phyloP scores from a whole-genome alignment of 768 basidiomycete species.

The Hypholoma fasciculare region DNA sequence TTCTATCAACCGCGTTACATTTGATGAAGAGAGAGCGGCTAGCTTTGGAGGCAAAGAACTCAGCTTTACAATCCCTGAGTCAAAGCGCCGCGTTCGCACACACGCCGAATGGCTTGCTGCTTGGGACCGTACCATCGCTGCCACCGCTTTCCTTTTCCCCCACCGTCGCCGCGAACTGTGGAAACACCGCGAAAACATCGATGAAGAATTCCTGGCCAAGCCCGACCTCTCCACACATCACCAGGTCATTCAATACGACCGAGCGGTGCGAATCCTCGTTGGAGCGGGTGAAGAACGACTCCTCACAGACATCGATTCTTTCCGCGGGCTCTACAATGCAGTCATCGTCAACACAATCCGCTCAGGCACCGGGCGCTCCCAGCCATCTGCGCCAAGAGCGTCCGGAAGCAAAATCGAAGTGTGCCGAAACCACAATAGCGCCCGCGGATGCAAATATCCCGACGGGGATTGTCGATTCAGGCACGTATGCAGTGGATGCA shows the following conservation, averaged over 20 bases:
- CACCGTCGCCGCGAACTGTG: neutral
- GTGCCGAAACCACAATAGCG: neutral
- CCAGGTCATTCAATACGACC: neutral
- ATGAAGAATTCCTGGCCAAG: neutral
- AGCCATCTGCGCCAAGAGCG: neutral
- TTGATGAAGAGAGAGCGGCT: neutral
- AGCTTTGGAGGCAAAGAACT: neutral
- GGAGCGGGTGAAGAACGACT: neutral
- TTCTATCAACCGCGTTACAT: neutral
- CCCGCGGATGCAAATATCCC: neutral
- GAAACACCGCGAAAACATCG: neutral
- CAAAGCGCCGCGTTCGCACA: neutral
- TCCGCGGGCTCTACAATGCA: too few species aligned
- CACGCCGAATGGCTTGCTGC: neutral
- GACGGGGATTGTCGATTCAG: neutral
- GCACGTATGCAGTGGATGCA: neutral
- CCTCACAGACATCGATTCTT: neutral
- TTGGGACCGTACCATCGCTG: neutral
- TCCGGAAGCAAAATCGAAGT: neutral
- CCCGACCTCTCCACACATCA: neutral
- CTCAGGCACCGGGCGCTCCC: neutral
- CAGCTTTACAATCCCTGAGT: neutral
- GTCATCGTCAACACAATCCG: neutral
- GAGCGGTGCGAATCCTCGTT: neutral
- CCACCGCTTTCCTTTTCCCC: neutral